These are phyloP conservation scores for Pythium rishiriense DNA, from an alignment of 352 stramenopile genomes.

Conservation along the genomic window DNA sequence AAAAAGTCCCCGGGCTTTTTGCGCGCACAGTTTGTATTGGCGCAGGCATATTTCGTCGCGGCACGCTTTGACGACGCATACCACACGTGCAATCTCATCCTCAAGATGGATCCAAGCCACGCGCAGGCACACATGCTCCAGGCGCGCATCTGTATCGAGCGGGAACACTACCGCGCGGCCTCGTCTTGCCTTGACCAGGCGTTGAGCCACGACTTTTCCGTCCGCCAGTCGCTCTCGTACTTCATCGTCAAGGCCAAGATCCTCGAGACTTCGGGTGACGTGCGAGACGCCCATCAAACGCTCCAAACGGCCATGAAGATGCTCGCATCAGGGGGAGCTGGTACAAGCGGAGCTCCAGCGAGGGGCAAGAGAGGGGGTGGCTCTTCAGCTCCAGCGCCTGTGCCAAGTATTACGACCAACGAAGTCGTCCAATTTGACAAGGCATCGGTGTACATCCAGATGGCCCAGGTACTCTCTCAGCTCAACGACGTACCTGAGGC, in stretches of 20 bases:
- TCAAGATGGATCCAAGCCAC: conserved; percentile 79
- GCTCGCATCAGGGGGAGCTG: conserved; percentile 10
- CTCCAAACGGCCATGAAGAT: conserved; percentile 84
- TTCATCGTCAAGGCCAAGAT: conserved; percentile 89
- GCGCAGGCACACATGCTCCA: conserved; percentile 82
- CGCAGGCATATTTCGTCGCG: conserved; percentile 75
- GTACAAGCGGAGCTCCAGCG: not conserved
- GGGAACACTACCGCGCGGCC: conserved; percentile 73
- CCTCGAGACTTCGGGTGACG: conserved; percentile 68
- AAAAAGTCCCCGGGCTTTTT: conserved; percentile 84
- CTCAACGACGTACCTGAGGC: conserved; percentile 73
- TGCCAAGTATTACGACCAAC: conserved; percentile 5
- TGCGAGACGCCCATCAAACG: conserved; percentile 77
- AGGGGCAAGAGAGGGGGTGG: conserved; percentile 20
- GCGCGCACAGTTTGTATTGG: conserved; percentile 80
- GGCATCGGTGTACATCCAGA: conserved; percentile 86
- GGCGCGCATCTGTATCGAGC: conserved; percentile 77
- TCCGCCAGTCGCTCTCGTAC: conserved; percentile 83
- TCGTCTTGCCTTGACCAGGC: conserved; percentile 84
- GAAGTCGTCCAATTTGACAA: conserved; percentile 78
- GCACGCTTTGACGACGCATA: conserved; percentile 77
- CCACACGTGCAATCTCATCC: conserved; percentile 70
- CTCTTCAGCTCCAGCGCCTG: not conserved
- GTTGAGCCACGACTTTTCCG: conserved; percentile 87
- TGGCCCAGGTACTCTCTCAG: conserved; percentile 78